These are phyloP conservation scores for Colletotrichum cordylinicola DNA, from an alignment of 2,329 filamentous ascomycete genomes.

Conservation along the genomic window DNA sequence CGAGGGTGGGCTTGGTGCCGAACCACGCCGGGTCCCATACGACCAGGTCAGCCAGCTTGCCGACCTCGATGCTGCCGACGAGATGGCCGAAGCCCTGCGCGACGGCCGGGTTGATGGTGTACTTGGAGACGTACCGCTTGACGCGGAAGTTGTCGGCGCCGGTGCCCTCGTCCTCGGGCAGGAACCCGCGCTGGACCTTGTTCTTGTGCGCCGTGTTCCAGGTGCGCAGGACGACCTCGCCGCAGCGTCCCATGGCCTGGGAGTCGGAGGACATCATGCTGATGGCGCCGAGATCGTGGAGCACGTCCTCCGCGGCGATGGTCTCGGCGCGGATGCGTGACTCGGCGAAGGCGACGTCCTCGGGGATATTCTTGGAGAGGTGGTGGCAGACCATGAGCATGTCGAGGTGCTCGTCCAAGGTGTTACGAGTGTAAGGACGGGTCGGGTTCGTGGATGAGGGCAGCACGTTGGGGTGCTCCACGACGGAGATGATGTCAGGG, in stretches of 20 bases:
- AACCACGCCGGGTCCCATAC: constrained; percentile 88
- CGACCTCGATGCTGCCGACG: constrained; percentile 85
- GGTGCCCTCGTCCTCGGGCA: constrained; percentile 80
- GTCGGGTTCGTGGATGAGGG: constrained; percentile 94
- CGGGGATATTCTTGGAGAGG: constrained; percentile 87
- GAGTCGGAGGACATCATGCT: constrained; percentile 97
- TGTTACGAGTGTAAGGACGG: constrained; percentile 88
- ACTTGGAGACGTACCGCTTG: constrained; percentile 93
- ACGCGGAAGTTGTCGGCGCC: constrained; percentile 90
- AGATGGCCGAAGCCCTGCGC: constrained; percentile 90
- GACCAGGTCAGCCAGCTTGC: constrained; percentile 88
- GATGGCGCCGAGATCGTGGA: constrained; percentile 94
- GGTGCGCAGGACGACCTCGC: constrained; percentile 89
- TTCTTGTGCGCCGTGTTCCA: constrained; percentile 99
- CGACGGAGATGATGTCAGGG: constrained; percentile 93
- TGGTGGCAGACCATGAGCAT: constrained; percentile 99
- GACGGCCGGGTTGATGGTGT: constrained; percentile 92
- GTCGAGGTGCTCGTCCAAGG: constrained; percentile 93
- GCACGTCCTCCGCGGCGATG: constrained; percentile 93
- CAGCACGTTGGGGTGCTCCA: constrained; percentile 86
- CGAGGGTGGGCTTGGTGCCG: constrained; percentile 80
- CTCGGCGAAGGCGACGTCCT: constrained; percentile 95
- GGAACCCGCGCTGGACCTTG: constrained; percentile 78
- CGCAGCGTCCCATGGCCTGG: constrained; percentile 95
- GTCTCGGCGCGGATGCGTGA: constrained; percentile 94